Base-by-base conservation (phyloP, 768 basidiomycete species). In the Kondoa subrosea region DNA sequence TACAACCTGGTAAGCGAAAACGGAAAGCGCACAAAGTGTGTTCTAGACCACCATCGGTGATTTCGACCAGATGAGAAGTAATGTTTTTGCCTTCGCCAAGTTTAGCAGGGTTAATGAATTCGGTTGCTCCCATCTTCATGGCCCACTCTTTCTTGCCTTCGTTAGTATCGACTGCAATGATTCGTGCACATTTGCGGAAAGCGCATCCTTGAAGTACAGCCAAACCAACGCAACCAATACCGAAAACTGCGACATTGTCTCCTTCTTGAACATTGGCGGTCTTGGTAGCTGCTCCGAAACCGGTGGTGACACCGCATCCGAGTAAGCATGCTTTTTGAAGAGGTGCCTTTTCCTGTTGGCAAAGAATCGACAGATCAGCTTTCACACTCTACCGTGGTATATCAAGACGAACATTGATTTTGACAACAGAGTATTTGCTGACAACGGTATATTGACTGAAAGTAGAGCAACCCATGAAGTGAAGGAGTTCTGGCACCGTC, bases 361-460 rank as follows among this genome's bases (percentile, higher is more conserved):
- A 56, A 56, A 15, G 15, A 15, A 15, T 29, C 14, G 29, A 21
- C 60, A 62, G 29, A 62, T 21, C 17, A 30, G 26, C 60, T 12
- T 29, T 32, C 30, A 31, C 31, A 4, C 60, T 21, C 16, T 26
- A 62, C 16, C 21, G 60, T 21, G 15, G 31, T 4, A 30, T 59
- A 8, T 14, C 4, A 30, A 64, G 16, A 40, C 34, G 29, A 17
- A 64, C 81, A 79, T 86, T 85, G 69, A 99, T 85, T 17, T 89
- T 85, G 65, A 97, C 95, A 29, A 99, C 88, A 25, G 92, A 97
- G 58, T 91, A 91, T 72, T 99, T 91, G 59, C 91, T 88, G 1
- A 99, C 91, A 68, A 99, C 95, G 4, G 95, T 75, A 81, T 97
- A 99, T 77, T 97, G 92, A n/a, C 93, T 95, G 81, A 99, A 99